phyloP scores from a whole-genome alignment of 306 rosid species.

The Dicorynia guianensis region DNA sequence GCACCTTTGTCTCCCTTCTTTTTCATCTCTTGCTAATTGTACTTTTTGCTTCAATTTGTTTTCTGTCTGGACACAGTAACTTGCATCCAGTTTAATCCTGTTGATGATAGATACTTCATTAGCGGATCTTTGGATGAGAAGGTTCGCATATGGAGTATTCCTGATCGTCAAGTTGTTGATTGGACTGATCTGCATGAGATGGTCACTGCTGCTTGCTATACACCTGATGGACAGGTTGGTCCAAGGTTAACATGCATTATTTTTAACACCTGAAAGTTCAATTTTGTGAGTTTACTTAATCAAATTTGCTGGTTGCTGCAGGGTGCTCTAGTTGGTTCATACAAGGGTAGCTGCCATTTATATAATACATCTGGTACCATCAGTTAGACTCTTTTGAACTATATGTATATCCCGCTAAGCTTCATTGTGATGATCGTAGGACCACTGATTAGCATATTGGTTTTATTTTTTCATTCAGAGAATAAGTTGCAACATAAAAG shows the following conservation, averaged over 20 bases:
- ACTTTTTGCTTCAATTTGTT: conserved; percentile 48
- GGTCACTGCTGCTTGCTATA: conserved; percentile 99
- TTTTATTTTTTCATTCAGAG: conserved; percentile 56
- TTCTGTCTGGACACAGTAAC: conserved; percentile 80
- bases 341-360: conserved; percentile 95
- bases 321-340: conserved; percentile 96
- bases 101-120: conserved; percentile 96
- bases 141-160: conserved; percentile 99
- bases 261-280: neutral
- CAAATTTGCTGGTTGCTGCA: conserved; percentile 54
- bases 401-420: neutral
- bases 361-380: conserved; percentile 81
- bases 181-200: conserved; percentile 97
- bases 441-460: conserved; percentile 31
- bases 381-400: neutral
- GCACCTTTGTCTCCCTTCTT: conserved; percentile 13
- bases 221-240: conserved; percentile 99
- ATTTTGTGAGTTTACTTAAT: conserved; percentile 35
- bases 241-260: conserved; percentile 31
- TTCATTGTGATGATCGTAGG: conserved; percentile 29
- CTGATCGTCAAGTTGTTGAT: conserved; percentile 92
- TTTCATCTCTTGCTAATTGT: conserved; percentile 52
- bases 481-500: conserved; percentile 85
- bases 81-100: conserved; percentile 99
- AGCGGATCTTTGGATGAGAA: conserved; percentile 98